phyloP scores from a whole-genome alignment of 345 rosid species.

The Salix koriyanagi region DNA sequence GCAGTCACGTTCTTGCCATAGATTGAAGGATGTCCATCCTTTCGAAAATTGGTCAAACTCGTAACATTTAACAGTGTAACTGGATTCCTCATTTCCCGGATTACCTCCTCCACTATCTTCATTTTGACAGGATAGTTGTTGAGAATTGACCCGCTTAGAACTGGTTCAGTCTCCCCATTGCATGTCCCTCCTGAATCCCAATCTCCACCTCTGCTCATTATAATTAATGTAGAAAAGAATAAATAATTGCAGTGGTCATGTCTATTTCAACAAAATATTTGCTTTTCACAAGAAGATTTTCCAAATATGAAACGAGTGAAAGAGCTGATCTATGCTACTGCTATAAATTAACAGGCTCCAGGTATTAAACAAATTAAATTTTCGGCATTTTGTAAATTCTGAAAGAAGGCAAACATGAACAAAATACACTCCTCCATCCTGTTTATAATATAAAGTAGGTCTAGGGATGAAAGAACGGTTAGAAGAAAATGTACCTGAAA shows the following conservation, averaged over 20 bases:
- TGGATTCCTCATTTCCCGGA: conserved; percentile 49
- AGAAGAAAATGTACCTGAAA: conserved; percentile 52
- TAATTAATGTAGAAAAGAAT: neutral
- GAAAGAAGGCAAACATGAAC: neutral
- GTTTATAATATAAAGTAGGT: neutral
- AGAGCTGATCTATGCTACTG: neutral
- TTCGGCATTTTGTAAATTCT: neutral
- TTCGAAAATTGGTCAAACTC: conserved; percentile 79
- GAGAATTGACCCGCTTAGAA: conserved; percentile 53
- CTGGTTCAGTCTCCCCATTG: conserved; percentile 68
- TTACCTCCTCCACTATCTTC: conserved; percentile 83
- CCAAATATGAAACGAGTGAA: neutral
- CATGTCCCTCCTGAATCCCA: conserved; percentile 97
- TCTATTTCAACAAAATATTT: neutral
- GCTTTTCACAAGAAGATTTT: neutral
- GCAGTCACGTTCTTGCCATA: conserved; percentile 50
- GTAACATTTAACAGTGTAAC: conserved; percentile 72
- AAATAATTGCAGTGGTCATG: neutral
- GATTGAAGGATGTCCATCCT: conserved; percentile 86
- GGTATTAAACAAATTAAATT: neutral
- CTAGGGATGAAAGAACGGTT: neutral
- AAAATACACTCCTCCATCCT: neutral
- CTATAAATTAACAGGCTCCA: neutral
- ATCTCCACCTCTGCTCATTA: conserved; percentile 71
- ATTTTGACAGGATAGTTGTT: conserved; percentile 70